A percentile compares a stretch with the other conserved stretches of the same genome.
phyloP scores from a whole-genome alignment of 1,139 yeast species.

The Pichia sp. region DNA sequence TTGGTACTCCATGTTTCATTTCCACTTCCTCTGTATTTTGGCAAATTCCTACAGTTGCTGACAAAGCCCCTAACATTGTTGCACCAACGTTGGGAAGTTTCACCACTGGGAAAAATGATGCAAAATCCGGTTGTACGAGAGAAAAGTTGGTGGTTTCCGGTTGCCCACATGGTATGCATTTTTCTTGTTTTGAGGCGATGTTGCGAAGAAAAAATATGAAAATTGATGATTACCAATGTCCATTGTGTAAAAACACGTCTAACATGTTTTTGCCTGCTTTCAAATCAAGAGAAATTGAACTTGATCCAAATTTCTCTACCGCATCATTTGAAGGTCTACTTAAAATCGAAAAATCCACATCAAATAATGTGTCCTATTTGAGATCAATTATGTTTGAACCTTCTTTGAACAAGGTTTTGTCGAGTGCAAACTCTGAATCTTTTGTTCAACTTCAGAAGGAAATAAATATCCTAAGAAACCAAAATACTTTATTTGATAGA shows the following conservation, averaged over 20 bases:
- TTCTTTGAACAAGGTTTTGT: conserved; percentile 18
- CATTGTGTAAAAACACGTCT: conserved; percentile 52
- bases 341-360: no score
- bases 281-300: conserved; percentile 16
- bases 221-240: conserved; percentile 41
- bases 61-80: conserved; percentile 14
- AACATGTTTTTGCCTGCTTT: conserved; percentile 39
- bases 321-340: not conserved
- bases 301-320: conserved; percentile 14
- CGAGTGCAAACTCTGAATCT: conserved; percentile 11
- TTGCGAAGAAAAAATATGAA: conserved; percentile 18
- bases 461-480: conserved; percentile 6
- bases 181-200: conserved; percentile 38
- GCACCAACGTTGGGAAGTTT: conserved; percentile 8
- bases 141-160: conserved; percentile 40
- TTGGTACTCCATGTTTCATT: conserved; percentile 47
- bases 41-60: conserved; percentile 33
- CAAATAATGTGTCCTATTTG: conserved; percentile 18
- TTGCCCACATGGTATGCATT: conserved; percentile 68
- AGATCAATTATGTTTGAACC: conserved; percentile 17
- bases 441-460: conserved; percentile 1
- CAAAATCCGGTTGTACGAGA: conserved; percentile 11
- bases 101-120: not conserved
- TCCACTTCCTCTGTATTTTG: conserved; percentile 36
- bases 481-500: conserved; percentile 11